Conservation (phyloP, 2,329 filamentous ascomycete species). For the Epichloe sp. region DNA sequence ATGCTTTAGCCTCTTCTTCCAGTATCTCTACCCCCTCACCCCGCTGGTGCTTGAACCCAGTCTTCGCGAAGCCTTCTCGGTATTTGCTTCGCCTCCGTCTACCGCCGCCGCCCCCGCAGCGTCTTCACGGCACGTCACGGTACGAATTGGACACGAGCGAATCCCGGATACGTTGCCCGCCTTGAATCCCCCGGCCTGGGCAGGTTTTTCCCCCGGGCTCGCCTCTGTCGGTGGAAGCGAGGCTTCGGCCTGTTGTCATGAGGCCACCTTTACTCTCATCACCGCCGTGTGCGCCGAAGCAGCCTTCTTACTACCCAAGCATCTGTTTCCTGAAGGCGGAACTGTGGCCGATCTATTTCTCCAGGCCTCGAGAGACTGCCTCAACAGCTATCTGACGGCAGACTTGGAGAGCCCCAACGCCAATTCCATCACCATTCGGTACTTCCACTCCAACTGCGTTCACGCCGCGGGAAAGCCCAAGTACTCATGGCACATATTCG, state of each 20-base stretch:
- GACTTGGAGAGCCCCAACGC: conserved; percentile 29
- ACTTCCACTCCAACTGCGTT: conserved; percentile 32
- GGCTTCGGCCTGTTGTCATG: conserved; percentile 15
- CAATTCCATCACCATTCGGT: conserved; percentile 29
- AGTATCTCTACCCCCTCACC: conserved; percentile 29
- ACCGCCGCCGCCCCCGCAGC: conserved; percentile 1
- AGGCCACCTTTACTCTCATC: conserved; percentile 27
- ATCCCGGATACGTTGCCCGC: not conserved
- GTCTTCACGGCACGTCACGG: not conserved
- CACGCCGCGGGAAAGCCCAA: conserved; percentile 29
- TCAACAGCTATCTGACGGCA: conserved; percentile 25
- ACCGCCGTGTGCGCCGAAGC: conserved; percentile 31
- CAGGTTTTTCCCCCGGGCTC: not conserved
- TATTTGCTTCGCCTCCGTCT: conserved; percentile 14
- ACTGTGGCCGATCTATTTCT: conserved; percentile 24
- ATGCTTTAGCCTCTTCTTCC: conserved; percentile 28
- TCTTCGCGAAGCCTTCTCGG: conserved; percentile 22
- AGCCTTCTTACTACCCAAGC: conserved; percentile 25
- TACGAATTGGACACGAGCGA: not conserved
- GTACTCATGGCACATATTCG: conserved; percentile 32
- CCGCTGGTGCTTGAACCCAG: conserved; percentile 28
- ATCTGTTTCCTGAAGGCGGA: conserved; percentile 27
- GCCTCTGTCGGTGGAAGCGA: not conserved
- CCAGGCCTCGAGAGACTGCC: conserved; percentile 23
- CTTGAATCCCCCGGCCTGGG: conserved; percentile 3